Conservation (phyloP, 352 stramenopile species). For the Phytophthora sp. region DNA sequence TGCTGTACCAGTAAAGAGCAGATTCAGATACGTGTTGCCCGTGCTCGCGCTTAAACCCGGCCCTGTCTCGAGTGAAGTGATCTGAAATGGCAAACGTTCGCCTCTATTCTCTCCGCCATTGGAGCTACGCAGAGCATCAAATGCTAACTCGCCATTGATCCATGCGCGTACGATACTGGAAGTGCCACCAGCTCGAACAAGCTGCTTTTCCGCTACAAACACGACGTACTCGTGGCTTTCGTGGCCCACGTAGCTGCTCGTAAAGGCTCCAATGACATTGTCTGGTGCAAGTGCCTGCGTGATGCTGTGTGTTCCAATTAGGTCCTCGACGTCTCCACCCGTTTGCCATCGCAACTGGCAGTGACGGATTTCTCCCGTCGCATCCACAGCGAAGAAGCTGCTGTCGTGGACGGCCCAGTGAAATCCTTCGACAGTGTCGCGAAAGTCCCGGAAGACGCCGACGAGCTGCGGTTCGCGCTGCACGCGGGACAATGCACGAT, state of each 20-base stretch:
- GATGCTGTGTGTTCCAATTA: constrained; percentile 37
- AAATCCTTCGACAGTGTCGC: constrained; percentile 44
- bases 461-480: constrained; percentile 62
- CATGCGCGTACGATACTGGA: constrained; percentile 51
- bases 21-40: constrained; percentile 26
- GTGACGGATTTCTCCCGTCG: constrained; percentile 43
- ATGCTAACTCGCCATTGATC: constrained; percentile 57
- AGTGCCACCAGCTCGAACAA: neutral
- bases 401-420: constrained; percentile 56
- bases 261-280: constrained; percentile 35
- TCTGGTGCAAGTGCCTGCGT: constrained; percentile 29
- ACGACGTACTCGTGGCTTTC: constrained; percentile 65
- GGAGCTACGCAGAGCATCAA: constrained; percentile 41
- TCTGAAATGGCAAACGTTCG: constrained; percentile 36
- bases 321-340: constrained; percentile 53
- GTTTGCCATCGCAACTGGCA: constrained; percentile 42
- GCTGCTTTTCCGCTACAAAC: constrained; percentile 51
- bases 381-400: constrained; percentile 54
- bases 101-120: constrained; percentile 10
- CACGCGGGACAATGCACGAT: constrained; percentile 44
- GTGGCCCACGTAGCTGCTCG: constrained; percentile 38
- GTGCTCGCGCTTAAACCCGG: constrained; percentile 17
- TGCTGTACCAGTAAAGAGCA: constrained; percentile 56
- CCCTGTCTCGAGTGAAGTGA: constrained; percentile 54
- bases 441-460: constrained; percentile 52